These are phyloP conservation scores for Theobroma cacao DNA, from an alignment of 345 rosid species.

Conservation along the genomic window DNA sequence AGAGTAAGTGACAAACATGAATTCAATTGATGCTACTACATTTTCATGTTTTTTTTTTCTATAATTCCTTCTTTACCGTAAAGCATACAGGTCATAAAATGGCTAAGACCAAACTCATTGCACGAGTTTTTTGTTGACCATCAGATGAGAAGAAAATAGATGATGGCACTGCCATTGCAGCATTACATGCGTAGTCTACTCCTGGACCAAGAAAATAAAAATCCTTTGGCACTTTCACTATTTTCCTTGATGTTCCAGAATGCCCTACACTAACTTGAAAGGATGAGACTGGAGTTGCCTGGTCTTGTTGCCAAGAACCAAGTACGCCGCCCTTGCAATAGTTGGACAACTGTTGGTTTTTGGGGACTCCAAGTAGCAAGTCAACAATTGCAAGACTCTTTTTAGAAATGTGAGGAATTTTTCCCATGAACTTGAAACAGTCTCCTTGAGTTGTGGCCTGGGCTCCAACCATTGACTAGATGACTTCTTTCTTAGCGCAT, in stretches of 20 bases:
- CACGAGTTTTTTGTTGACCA: constrained; percentile 57
- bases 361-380: constrained; percentile 65
- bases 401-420: constrained; percentile 63
- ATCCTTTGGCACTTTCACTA: constrained; percentile 60
- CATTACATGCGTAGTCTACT: constrained; percentile 68
- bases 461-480: constrained; percentile 68
- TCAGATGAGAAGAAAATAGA: constrained; percentile 51
- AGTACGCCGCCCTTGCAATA: constrained; percentile 71
- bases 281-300: constrained; percentile 45
- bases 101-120: constrained; percentile 41
- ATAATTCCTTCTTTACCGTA: background rate
- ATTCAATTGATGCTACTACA: background rate
- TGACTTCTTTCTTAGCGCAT: constrained; percentile 75
- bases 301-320: constrained; percentile 64
- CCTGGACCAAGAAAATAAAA: constrained; percentile 71
- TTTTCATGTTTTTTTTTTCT: too few species aligned
- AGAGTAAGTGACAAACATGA: background rate
- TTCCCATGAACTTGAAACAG: constrained; percentile 72
- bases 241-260: constrained; percentile 67
- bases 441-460: constrained; percentile 79
- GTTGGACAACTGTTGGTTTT: constrained; percentile 57
- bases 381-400: constrained; percentile 58
- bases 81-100: background rate
- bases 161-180: constrained; percentile 59
- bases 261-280: constrained; percentile 66